Evolutionary conservation across 1,284 basidiomycete species (phyloP), one percentile per base, ranked within the genome.

Genomic region (Hemileia vastatrix): DNA sequence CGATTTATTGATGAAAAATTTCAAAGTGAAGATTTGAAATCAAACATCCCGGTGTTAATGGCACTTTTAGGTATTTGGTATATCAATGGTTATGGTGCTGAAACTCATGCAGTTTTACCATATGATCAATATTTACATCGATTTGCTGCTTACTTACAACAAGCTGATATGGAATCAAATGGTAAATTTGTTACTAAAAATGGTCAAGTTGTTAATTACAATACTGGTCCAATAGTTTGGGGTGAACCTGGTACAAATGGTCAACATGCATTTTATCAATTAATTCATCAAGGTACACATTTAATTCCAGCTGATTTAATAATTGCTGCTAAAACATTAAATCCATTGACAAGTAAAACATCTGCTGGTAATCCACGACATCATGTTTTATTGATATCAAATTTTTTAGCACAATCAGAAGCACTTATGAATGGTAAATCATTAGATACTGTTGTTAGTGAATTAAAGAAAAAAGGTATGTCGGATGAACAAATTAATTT

Each of bases 41-140:
- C 87, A 65, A 97, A 97, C 78, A 78, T 97, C 71, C 94, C 94
- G 2, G 90, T 95, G 48, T 79, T 96, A 59, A 79, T 98, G 65
- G 94, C 88, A 1, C 81, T 91, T n/a, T 74, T 96, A 66, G 94
- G 94, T 9, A 83, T 97, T 75, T 97, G 94, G 94, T 97, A 97
- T 82, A 95, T 96, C 77, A 89, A 97, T 80, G 97, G 97, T 77
- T 95, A 93, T 77, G 89, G 88, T 67, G 81, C 93, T 43, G 90
- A 97, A 80, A 96, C 94, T 1, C 90, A 95, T 72, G 90, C 87
- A 4, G 83, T 97, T 52, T 81, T 98, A 33, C 93, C 94, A 3
- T 97, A 98, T 76, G 94, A 98, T 78, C 94, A 98, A 77, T 97
- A 98, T 79, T 80, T 98, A 71, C 88, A 94, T 83, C 94, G 94